These are phyloP conservation scores for Fusarium solani-melongenae DNA, from an alignment of 2,329 filamentous ascomycete genomes.

Conservation along the genomic window DNA sequence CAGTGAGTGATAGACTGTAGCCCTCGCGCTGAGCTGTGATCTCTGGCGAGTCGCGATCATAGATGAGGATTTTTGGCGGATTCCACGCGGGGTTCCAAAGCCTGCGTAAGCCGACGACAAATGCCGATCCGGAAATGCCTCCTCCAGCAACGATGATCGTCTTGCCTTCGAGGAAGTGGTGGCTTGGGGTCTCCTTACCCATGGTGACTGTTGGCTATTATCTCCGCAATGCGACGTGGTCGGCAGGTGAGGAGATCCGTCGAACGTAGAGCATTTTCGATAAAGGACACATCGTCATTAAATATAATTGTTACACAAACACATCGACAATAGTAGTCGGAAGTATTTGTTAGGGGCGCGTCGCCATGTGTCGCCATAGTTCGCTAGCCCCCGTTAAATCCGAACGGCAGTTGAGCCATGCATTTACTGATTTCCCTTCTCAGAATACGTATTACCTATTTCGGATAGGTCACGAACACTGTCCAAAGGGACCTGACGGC, in stretches of 20 bases:
- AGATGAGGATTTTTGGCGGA: slow-evolving; percentile 52
- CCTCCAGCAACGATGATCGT: slow-evolving; percentile 57
- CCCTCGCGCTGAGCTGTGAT: slow-evolving; percentile 46
- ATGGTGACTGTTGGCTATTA: neutral
- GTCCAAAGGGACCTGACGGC: neutral
- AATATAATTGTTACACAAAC: neutral
- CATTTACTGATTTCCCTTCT: slow-evolving; percentile 43
- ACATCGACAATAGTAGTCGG: neutral
- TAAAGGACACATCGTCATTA: neutral
- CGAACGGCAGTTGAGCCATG: slow-evolving; percentile 9
- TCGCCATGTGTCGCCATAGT: neutral
- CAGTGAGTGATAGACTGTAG: slow-evolving; percentile 54
- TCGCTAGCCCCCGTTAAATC: neutral
- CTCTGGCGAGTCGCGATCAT: slow-evolving; percentile 54
- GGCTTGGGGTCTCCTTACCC: slow-evolving; percentile 13
- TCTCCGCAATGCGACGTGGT: neutral
- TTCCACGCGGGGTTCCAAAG: slow-evolving; percentile 48
- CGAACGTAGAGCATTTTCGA: neutral
- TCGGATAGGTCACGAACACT: neutral
- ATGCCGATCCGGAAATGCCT: slow-evolving; percentile 57
- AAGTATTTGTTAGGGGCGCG: neutral
- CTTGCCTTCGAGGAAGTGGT: slow-evolving; percentile 52
- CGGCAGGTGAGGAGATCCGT: neutral
- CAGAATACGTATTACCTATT: slow-evolving; percentile 39
- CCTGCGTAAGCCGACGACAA: slow-evolving; percentile 53